These are phyloP conservation scores for Parafenestella ontariensis DNA, from an alignment of 2,329 filamentous ascomycete genomes.

Conservation along the genomic window DNA sequence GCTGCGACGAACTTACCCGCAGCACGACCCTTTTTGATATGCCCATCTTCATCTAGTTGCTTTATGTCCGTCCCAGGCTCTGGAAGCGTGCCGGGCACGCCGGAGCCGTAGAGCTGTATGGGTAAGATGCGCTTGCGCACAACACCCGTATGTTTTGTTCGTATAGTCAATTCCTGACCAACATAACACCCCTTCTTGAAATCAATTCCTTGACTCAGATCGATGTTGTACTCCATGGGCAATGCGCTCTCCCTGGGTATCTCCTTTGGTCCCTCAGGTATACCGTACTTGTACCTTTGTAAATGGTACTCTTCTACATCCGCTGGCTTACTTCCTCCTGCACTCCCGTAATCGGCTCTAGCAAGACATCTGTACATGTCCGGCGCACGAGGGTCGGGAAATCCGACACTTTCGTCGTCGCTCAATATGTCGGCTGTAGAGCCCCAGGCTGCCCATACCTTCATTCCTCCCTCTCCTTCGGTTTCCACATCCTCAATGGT, in stretches of 20 bases:
- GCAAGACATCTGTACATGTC: constrained; percentile 13
- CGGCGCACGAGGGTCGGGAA: constrained; percentile 34
- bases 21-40: constrained; percentile 62
- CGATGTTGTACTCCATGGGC: constrained; percentile 89
- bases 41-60: constrained; percentile 54
- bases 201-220: constrained; percentile 83
- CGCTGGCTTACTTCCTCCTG: constrained; percentile 9
- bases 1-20: constrained; percentile 82
- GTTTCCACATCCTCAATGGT: constrained; percentile 61
- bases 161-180: constrained; percentile 94
- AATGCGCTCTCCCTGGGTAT: constrained; percentile 74
- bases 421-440: constrained; percentile 10
- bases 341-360: constrained; percentile 1
- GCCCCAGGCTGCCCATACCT: constrained; percentile 79
- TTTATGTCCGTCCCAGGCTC: constrained; percentile 61
- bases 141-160: constrained; percentile 92
- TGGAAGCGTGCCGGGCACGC: constrained; percentile 37
- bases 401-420: constrained; percentile 8
- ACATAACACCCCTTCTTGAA: constrained; percentile 98
- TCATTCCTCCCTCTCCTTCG: constrained; percentile 66
- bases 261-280: constrained; percentile 85
- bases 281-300: constrained; percentile 77
- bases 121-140: constrained; percentile 90
- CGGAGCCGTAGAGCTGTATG: constrained; percentile 68
- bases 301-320: constrained; percentile 69